Conservation (phyloP, 2,329 filamentous ascomycete species). For the Escovopsis sp. region DNA sequence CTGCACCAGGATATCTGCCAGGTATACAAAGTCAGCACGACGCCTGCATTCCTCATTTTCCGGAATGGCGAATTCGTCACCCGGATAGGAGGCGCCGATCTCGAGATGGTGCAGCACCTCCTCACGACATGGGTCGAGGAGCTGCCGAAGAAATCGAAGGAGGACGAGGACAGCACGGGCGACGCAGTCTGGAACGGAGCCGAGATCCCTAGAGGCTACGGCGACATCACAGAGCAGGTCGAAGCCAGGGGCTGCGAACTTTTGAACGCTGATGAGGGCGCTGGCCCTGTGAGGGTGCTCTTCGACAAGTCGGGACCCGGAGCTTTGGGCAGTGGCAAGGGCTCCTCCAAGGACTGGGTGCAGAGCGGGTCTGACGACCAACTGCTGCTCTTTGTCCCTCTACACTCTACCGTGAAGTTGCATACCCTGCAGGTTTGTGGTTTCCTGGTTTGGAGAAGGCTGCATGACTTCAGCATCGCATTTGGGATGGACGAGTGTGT, state of each 20-base stretch:
- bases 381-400: constrained; percentile 82
- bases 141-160: constrained; percentile 39
- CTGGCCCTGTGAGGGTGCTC: constrained; percentile 57
- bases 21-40: constrained; percentile 58
- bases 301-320: constrained; percentile 58
- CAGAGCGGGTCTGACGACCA: constrained; percentile 97
- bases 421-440: constrained; percentile 56
- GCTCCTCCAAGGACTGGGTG: constrained; percentile 59
- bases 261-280: constrained; percentile 69
- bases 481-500: no score
- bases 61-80: constrained; percentile 53
- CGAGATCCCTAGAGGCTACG: constrained; percentile 63
- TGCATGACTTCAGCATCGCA: no score
- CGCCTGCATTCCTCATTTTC: constrained; percentile 89
- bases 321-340: constrained; percentile 42
- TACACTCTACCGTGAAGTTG: constrained; percentile 76
- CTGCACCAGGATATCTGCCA: constrained; percentile 57
- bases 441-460: no score
- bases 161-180: constrained; percentile 24
- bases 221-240: constrained; percentile 68
- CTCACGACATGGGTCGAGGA: constrained; percentile 59
- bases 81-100: constrained; percentile 61
- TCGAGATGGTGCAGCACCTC: constrained; percentile 51
- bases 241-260: constrained; percentile 72
- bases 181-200: constrained; percentile 56